Base-by-base conservation (phyloP, 495 filamentous ascomycete species). In the Aspergillus incahuasiensis region DNA sequence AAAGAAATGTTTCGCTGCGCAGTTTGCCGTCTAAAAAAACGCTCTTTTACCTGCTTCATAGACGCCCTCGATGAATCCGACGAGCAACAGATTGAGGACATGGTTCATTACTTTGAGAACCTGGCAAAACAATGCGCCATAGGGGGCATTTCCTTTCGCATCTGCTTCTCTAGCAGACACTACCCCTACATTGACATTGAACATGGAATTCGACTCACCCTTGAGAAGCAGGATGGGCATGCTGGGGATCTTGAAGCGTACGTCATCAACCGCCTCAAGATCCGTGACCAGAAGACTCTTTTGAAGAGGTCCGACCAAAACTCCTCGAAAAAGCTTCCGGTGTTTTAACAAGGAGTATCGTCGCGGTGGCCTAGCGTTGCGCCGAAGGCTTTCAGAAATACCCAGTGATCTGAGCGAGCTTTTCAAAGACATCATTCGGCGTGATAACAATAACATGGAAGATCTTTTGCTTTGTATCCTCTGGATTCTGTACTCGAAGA, bases 91-190 rank as follows among this genome's bases (percentile, higher is more conserved):
- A 58, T 68, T 32, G 38, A 51, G n/a, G 71, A 67, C 24, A 73
- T 78, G 67, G 52, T 76, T 11, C 53, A 61, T 16, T 74, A 65
- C 48, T 73, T 78, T 57, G 67, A 74, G 49, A 59, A 69, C 11
- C 43, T 75, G 2, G 58, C 64, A 12, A 43, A 68, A 54, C 8
- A 44, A 35, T 62, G 63, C 12, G 52, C 41, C 41, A 38, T 42
- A 0, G 41, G 54, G 12, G 58, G 58, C 0, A 58, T 58, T n/a
- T 12, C 32, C 0, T 58, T 73, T n/a, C 44, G 55, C 9, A 28
- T 78, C 16, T 77, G 70, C 38, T 72, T 82, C 45, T 78, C 80
- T 0, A 82, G 79, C 61, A 66, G 79, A 4, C 75, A 79, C 60
- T 80, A 80, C 48, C 79, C 79, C 0, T 53, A 75, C 39, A 75